Evolutionary conservation across 2,329 filamentous ascomycete genomes (phyloP).

Genomic region (Penicillium psychrosexuale): DNA sequence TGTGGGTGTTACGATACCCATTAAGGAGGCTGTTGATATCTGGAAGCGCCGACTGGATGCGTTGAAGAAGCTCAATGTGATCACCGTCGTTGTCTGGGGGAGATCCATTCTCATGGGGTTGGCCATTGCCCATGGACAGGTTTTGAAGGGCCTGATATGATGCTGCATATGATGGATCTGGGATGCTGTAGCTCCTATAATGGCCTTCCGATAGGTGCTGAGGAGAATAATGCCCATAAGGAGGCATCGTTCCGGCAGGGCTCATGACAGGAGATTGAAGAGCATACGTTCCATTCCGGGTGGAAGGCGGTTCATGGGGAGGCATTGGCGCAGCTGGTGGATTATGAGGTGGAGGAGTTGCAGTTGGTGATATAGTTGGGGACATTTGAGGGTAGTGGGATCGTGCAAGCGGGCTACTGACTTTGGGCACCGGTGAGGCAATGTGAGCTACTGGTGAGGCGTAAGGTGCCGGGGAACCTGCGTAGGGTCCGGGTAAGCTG

Average conservation of each 20-base stretch:
- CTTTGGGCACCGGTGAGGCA: constrained; percentile 31
- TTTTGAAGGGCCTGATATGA: constrained; percentile 34
- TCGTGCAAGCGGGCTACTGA: constrained; percentile 37
- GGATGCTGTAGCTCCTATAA: constrained; percentile 31
- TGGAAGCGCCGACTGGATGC: constrained; percentile 48
- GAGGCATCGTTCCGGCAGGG: constrained; percentile 31
- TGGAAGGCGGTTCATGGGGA: constrained; percentile 25
- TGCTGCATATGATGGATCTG: constrained; percentile 26
- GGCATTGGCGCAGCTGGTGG: constrained; percentile 20
- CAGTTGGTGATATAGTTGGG: constrained; percentile 35
- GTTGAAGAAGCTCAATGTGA: constrained; percentile 40
- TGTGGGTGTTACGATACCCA: constrained; percentile 52
- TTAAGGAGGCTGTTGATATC: constrained; percentile 45
- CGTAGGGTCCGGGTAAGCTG: constrained; percentile 1
- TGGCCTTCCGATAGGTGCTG: constrained; percentile 29
- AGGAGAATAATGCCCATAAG: constrained; percentile 32
- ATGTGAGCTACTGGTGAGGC: constrained; percentile 13
- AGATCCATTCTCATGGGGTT: constrained; percentile 31
- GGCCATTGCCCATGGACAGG: constrained; percentile 20
- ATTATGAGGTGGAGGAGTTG: constrained; percentile 22
- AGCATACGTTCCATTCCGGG: constrained; percentile 30
- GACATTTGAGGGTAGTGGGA: constrained; percentile 35
- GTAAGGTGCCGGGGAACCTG: constrained; percentile 5
- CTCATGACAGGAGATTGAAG: constrained; percentile 39
- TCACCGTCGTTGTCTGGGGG: constrained; percentile 34